Evolutionary conservation across 2,329 filamentous ascomycete species (phyloP).

Genomic region (Aspergillus tanneri): DNA sequence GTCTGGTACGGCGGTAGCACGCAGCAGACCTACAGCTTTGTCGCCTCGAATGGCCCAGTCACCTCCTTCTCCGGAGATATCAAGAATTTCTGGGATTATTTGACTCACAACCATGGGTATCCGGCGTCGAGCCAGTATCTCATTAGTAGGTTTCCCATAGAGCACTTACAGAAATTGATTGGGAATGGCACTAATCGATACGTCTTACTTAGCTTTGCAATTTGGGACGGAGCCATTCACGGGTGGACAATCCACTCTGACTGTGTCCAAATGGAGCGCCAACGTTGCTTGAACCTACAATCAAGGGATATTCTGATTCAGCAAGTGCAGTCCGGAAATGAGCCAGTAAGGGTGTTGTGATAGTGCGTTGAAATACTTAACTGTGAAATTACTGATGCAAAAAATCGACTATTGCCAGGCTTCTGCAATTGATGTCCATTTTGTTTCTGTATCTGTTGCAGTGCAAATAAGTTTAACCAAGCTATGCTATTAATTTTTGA

Average conservation of each 20-base stretch:
- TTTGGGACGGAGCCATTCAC: constrained; percentile 60
- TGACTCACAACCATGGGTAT: constrained; percentile 50
- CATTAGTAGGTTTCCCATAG: constrained; percentile 39
- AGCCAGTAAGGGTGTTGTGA: too few species aligned
- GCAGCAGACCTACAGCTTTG: constrained; percentile 58
- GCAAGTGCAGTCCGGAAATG: too few species aligned
- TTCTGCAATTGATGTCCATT: too few species aligned
- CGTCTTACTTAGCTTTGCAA: constrained; percentile 16
- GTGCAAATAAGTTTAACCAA: too few species aligned
- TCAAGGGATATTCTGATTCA: too few species aligned
- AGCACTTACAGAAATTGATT: constrained; percentile 13
- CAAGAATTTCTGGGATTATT: constrained; percentile 55
- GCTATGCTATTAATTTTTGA: too few species aligned
- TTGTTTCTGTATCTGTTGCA: too few species aligned
- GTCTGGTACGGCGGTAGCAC: constrained; percentile 59
- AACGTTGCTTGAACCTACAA: constrained; percentile 10
- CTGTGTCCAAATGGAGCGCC: constrained; percentile 19
- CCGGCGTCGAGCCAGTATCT: constrained; percentile 50
- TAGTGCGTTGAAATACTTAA: too few species aligned
- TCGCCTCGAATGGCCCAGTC: constrained; percentile 42
- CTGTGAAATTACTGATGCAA: too few species aligned
- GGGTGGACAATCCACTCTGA: constrained; percentile 46
- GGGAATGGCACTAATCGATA: background rate
- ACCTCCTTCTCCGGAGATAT: constrained; percentile 57
- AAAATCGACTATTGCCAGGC: too few species aligned